Evolutionary conservation across 1,284 basidiomycete genomes (phyloP).

Genomic region (Irpex lacteus): DNA sequence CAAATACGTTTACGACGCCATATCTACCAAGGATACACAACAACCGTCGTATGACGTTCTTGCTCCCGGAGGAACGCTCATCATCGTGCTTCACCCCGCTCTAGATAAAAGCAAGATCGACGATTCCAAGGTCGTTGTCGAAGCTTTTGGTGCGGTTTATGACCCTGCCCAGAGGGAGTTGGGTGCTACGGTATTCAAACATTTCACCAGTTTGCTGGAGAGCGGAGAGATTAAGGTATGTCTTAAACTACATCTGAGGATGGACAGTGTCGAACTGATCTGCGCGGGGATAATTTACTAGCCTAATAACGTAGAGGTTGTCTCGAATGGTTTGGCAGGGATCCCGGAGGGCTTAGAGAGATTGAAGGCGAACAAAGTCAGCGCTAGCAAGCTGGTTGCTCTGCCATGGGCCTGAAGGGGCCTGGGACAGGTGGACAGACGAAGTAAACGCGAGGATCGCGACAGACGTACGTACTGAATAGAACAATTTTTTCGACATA

Average conservation of each 20-base stretch:
- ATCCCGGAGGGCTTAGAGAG: slow-evolving; percentile 25
- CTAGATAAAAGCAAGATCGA: neutral
- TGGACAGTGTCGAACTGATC: too few species aligned
- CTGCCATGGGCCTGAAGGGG: slow-evolving; percentile 16
- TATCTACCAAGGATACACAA: slow-evolving; percentile 8
- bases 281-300: slow-evolving; percentile 4
- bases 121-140: neutral
- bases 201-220: slow-evolving; percentile 3
- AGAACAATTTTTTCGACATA: too few species aligned
- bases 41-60: slow-evolving; percentile 10
- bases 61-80: slow-evolving; percentile 9
- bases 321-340: slow-evolving; percentile 26
- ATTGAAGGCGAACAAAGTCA: slow-evolving; percentile 23
- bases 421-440: neutral
- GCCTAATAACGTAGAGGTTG: slow-evolving; percentile 28
- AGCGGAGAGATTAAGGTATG: slow-evolving; percentile 12
- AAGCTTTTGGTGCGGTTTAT: slow-evolving; percentile 6
- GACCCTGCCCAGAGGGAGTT: slow-evolving; percentile 1
- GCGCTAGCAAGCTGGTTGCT: slow-evolving; percentile 27
- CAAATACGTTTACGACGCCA: slow-evolving; percentile 8
- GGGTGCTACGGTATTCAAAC: slow-evolving; percentile 2
- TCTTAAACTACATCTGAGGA: too few species aligned
- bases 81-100: neutral
- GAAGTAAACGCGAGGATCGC: too few species aligned
- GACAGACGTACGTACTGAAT: too few species aligned